Evolutionary conservation across 2,329 filamentous ascomycete species (phyloP), one percentile per base, ranked within the genome.

Genomic region (Periconia sp.): DNA sequence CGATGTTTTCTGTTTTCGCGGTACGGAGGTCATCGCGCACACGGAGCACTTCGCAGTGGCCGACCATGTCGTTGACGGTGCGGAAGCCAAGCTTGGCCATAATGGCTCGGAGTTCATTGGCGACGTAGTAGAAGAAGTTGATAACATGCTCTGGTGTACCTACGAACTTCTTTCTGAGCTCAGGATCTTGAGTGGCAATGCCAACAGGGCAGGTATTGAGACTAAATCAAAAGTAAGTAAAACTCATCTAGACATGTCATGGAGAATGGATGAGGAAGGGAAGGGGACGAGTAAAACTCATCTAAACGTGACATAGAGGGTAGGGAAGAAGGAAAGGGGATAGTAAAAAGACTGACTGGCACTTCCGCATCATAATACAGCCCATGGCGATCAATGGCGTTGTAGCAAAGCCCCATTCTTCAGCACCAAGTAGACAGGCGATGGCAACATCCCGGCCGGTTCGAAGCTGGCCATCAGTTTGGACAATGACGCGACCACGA

Each of bases 51-150:
- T 97, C 93, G 20, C 91, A 93, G 62, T 89, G 91, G 18, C 93
- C 93, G 67, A 97, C 91, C 93, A 97, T 97, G 75, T 97, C 93
- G 72, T 97, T 97, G 73, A 97, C 89, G 56, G 90, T 96, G 61
- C 93, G 88, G 85, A 96, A 91, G 62, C 93, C 93, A 66, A 97
- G 86, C 77, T 90, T 91, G 47, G 93, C 92, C 93, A 97, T 97
- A 76, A 97, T 96, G 35, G 92, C 91, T 71, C 93, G 88, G 54
- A 97, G 85, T 79, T 97, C 93, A 70, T 97, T 97, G 63, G 93
- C 90, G 49, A 97, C 83, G 69, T 97, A 97, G 80, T 97, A 97
- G 79, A 96, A 96, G 82, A 97, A 97, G 82, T 97, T 97, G 76
- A 97, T 97, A 53, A 96, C 92, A 65, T 97, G 91, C 78, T 97